Base-by-base conservation (phyloP, 2,329 filamentous ascomycete species). In the Curvularia sp. region DNA sequence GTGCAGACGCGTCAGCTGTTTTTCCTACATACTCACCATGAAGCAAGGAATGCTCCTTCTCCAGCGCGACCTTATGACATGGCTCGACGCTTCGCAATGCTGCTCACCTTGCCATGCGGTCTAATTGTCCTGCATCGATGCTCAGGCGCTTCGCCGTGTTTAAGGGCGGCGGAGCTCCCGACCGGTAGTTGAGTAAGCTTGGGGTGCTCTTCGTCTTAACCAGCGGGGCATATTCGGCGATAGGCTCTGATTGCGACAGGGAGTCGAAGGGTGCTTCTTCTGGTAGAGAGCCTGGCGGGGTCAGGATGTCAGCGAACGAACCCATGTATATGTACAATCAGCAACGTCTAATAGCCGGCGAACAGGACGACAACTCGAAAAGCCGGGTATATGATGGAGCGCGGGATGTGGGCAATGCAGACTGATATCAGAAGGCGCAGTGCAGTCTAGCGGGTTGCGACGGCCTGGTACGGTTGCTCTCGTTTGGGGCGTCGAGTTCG, bases 41-140 rank as follows among this genome's bases (percentile, higher is more conserved):
- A 31, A 41, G 9, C 51, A 26, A 18, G 47, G 39, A 38, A 51
- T 42, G 47, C 47, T 54, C 52, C 44, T 60, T 46, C 53, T 58
- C 28, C 56, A 20, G 39, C 9, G 39, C 47, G 35, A 42, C 30
- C 41, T 56, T 31, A n/a, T 26, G 35, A 12, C 33, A 30, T 31
- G 3, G 30, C 13, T 22, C 52, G 20, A 39, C 49, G 59, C 35
- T 38, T 38, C 35, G 35, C 28, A 28, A 35, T 20, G 18, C 24
- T 41, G 81, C 87, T 77, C 78, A 95, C 91, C 90, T 93, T 78
- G 89, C 84, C 77, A 92, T 81, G 69, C 86, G 82, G 75, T 93
- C 91, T 64, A 85, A 83, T 60, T 86, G 83, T 52, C 88, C 85
- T 57, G 87, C 88, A 76, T 95, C 92, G 72, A 93, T 88, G 50